Conservation (phyloP, 768 basidiomycete genomes). For the Hemileccinum impolitum region DNA sequence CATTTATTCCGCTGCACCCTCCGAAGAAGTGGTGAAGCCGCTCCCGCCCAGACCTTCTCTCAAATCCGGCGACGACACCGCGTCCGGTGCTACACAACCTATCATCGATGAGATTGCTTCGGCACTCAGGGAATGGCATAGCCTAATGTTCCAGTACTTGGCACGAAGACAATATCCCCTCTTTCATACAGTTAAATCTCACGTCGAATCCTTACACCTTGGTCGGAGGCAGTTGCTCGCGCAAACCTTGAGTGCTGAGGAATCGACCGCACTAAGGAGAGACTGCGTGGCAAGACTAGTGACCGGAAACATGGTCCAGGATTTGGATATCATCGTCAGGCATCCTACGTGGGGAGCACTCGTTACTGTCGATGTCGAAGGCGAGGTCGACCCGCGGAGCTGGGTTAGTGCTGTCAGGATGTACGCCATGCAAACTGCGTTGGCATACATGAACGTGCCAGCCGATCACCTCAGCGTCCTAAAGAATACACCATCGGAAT, state of each 20-base stretch:
- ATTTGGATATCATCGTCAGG: conserved; percentile 92
- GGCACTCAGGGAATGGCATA: conserved; percentile 94
- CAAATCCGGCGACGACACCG: conserved; percentile 92
- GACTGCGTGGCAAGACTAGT: conserved; percentile 89
- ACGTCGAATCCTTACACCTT: conserved; percentile 87
- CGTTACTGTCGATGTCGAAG: conserved; percentile 86
- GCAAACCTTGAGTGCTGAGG: conserved; percentile 82
- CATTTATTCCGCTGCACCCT: conserved; percentile 69
- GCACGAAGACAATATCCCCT: conserved; percentile 85
- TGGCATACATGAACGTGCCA: conserved; percentile 69
- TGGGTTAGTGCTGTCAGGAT: conserved; percentile 89
- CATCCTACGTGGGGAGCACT: conserved; percentile 90
- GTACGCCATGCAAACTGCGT: conserved; percentile 84
- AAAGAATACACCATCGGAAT: conserved; percentile 40
- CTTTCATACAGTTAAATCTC: conserved; percentile 81
- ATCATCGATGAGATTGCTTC: conserved; percentile 97
- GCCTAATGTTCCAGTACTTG: conserved; percentile 87
- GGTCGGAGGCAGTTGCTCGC: conserved; percentile 90
- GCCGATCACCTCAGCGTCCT: conserved; percentile 36
- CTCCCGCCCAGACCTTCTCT: conserved; percentile 90
- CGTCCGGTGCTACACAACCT: conserved; percentile 77
- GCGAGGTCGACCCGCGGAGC: conserved; percentile 72
- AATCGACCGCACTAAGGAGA: conserved; percentile 73
- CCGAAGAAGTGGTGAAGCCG: conserved; percentile 65
- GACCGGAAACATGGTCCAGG: conserved; percentile 86